Conservation (phyloP, 441 rosid species). For the Populus trichocarpa region DNA sequence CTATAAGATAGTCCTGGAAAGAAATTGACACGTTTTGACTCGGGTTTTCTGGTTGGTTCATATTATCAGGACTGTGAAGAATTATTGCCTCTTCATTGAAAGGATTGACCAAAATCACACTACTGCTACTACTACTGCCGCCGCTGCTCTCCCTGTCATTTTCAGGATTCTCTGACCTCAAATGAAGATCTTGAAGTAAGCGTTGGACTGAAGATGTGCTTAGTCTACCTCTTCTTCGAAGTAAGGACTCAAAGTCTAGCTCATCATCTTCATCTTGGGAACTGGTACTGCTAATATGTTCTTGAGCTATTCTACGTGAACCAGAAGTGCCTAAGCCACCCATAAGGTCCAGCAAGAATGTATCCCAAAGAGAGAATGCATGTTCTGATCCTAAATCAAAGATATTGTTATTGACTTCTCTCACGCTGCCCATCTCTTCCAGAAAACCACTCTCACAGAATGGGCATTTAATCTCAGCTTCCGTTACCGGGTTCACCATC, state of each 20-base stretch:
- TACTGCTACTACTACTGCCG: conserved; percentile 14
- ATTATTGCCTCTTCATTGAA: conserved; percentile 42
- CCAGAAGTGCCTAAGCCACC: conserved; percentile 32
- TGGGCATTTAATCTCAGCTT: conserved; percentile 47
- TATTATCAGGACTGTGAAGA: conserved; percentile 29
- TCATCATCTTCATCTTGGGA: conserved; percentile 27
- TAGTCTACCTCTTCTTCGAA: conserved; percentile 32
- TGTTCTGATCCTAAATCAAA: conserved; percentile 34
- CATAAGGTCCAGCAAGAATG: conserved; percentile 47
- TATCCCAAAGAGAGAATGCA: conserved; percentile 45
- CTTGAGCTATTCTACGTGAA: conserved; percentile 15
- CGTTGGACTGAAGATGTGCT: conserved; percentile 31
- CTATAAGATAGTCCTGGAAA: conserved; percentile 55
- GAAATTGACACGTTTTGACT: conserved; percentile 22
- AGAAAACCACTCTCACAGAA: conserved; percentile 47
- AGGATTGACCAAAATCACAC: conserved; percentile 42
- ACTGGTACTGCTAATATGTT: conserved; percentile 12
- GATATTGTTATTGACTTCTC: conserved; percentile 13
- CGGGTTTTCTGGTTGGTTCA: conserved; percentile 16
- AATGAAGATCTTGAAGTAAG: conserved; percentile 36
- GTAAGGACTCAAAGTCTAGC: conserved; percentile 33
- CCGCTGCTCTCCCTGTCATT: conserved; percentile 22
- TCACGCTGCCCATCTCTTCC: conserved; percentile 36
- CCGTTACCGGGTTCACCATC: conserved; percentile 37
- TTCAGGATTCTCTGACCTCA: conserved; percentile 27